Conservation (phyloP, 2,329 filamentous ascomycete species). For the Elsinoe perseae region DNA sequence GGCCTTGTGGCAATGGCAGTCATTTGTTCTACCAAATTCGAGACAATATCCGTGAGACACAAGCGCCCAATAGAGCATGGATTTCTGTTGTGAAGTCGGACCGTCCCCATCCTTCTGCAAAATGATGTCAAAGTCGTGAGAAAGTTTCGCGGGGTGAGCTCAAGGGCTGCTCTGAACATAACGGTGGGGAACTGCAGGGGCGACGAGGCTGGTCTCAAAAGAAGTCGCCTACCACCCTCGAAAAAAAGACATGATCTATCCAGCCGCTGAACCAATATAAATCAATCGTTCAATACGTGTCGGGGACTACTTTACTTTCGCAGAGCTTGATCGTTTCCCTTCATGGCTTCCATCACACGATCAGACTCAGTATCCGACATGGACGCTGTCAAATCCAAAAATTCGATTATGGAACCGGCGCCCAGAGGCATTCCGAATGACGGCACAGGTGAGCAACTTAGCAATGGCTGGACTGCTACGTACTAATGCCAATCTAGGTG, state of each 20-base stretch:
- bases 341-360: conserved; percentile 24
- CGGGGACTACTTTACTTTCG: neutral
- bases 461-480: conserved; percentile 19
- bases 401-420: conserved; percentile 40
- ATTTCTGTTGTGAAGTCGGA: neutral
- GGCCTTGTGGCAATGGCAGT: neutral
- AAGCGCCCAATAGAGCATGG: neutral
- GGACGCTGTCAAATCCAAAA: conserved; percentile 39
- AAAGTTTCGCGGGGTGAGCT: conserved; percentile 8
- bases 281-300: neutral
- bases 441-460: conserved; percentile 54
- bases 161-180: neutral
- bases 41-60: neutral
- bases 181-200: neutral
- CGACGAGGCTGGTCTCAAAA: conserved; percentile 2
- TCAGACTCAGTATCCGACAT: conserved; percentile 21
- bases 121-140: neutral
- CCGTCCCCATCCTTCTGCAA: conserved; percentile 2
- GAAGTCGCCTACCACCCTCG: neutral
- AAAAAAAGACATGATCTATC: neutral
- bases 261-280: neutral
- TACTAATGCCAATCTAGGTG: conserved; percentile 50
- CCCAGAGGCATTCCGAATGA: conserved; percentile 54
- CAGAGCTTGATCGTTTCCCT: conserved; percentile 14
- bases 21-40: neutral